Evolutionary conservation across 768 basidiomycete genomes (phyloP), one percentile per base, ranked within the genome.

Genomic region (Boletus pseudo-olivaceus): DNA sequence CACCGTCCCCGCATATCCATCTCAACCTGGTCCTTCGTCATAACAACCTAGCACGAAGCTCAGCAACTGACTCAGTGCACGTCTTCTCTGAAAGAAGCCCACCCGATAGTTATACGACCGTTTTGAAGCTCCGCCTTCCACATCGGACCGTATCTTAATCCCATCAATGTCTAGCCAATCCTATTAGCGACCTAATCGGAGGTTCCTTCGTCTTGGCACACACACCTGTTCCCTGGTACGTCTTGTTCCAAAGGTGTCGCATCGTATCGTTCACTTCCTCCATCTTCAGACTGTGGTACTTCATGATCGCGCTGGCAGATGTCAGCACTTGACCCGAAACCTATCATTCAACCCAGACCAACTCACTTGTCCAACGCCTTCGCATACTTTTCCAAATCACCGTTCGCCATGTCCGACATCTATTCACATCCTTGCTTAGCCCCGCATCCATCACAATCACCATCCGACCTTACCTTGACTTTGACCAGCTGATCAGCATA

Each of bases 1-100:
- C 97, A 99, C 58, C 97, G 84, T 26, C 97, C 97, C 53, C 97
- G 86, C 97, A 99, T 99, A 72, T 98, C 97, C 90, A 99, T 94
- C 72, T 98, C 96, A 7, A 98, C 95, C 65, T 94, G 90, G 68
- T 98, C 95, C 75, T 99, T 99, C 49, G 89, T 92, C 96, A 99
- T 98, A 60, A 98, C 96, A 54, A 98, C 93, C 93, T 96, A 26
- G 15, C 20, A 19, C 33, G 17, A 32, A 49, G 34, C 48, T 73
- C 51, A 64, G 56, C 46, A 54, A 44, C 51, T 26, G 51, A 40
- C 43, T 54, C 49, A 46, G 45, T 45, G 11, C 47, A 53, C 39
- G 27, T 32, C 47, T 44, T n/a, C 47, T 30, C 45, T 15, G 50
- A 42, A 43, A 43, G 58, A 57, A 48, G 76, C 82, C 41, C 66